Evolutionary conservation across 257 asterid species (phyloP).

Genomic region (Solanum pimpinellifolium): DNA sequence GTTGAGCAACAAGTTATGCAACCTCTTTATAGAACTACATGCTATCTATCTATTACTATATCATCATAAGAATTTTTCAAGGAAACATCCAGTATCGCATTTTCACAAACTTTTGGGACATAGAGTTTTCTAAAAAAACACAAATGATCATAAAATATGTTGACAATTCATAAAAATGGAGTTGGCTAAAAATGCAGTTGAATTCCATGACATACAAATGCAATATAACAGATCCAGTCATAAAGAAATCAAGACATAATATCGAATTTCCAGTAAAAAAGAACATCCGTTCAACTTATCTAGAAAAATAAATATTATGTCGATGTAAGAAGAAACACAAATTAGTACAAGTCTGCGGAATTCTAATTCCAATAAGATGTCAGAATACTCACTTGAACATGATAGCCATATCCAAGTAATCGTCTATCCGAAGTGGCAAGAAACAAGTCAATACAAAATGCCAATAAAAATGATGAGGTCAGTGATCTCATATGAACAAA

Average conservation of each 20-base stretch:
- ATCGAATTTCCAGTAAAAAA: background rate
- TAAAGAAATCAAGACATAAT: background rate
- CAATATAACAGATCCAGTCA: background rate
- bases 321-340: background rate
- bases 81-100: no score
- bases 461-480: background rate
- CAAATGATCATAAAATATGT: background rate
- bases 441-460: conserved; percentile 1
- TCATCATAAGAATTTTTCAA: no score
- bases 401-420: conserved; percentile 62
- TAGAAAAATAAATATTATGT: background rate
- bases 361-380: background rate
- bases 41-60: no score
- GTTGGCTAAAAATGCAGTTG: background rate
- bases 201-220: background rate
- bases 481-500: background rate
- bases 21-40: no score
- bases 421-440: conserved; percentile 43
- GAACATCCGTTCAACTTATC: background rate
- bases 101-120: no score
- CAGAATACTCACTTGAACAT: conserved; percentile 20
- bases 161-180: background rate
- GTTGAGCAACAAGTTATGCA: no score
- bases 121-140: background rate
- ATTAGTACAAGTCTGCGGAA: background rate